A percentile compares a stretch with the other conserved stretches of the same genome.
Conservation (phyloP, 108 stramenopile genomes). For the Pseudonitzschia delicatissima region DNA sequence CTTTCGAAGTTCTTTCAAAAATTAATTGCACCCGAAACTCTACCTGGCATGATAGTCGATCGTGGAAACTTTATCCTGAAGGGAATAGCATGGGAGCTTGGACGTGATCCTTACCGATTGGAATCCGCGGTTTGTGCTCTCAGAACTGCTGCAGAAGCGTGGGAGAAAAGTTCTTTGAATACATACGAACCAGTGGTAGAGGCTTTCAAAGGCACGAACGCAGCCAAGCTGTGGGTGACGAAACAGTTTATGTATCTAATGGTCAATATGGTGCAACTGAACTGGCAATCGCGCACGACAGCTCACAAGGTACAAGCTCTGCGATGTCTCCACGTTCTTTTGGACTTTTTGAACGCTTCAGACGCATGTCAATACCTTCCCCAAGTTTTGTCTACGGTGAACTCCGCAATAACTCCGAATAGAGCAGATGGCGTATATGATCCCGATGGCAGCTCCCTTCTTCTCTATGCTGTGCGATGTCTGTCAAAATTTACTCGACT, state of each 20-base stretch:
- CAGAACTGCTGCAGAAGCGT: slow-evolving; percentile 26
- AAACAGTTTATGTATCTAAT: slow-evolving; percentile 77
- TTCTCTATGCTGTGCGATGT: slow-evolving; percentile 51
- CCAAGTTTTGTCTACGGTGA: slow-evolving; percentile 69
- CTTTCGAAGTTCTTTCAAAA: slow-evolving; percentile 56
- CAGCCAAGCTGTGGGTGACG: slow-evolving; percentile 56
- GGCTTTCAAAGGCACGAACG: not conserved
- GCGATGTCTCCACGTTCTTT: slow-evolving; percentile 47
- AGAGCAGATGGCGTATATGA: not conserved
- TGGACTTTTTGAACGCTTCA: slow-evolving; percentile 46
- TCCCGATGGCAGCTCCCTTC: slow-evolving; percentile 19
- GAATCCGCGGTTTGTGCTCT: slow-evolving; percentile 39
- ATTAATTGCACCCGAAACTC: slow-evolving; percentile 28
- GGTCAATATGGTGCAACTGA: slow-evolving; percentile 65
- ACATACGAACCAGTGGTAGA: not conserved
- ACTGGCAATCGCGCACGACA: slow-evolving; percentile 44
- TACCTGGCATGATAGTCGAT: slow-evolving; percentile 31
- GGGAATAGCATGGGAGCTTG: slow-evolving; percentile 64
- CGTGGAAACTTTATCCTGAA: slow-evolving; percentile 56
- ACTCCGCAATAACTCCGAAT: slow-evolving; percentile 53
- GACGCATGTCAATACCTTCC: slow-evolving; percentile 70
- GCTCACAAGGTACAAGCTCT: slow-evolving; percentile 53
- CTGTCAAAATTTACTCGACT: slow-evolving; percentile 65
- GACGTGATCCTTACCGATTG: slow-evolving; percentile 25
- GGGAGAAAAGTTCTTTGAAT: not conserved